phyloP scores from a whole-genome alignment of 176 grass and related monocot species.

The Alloteropsis semialata region DNA sequence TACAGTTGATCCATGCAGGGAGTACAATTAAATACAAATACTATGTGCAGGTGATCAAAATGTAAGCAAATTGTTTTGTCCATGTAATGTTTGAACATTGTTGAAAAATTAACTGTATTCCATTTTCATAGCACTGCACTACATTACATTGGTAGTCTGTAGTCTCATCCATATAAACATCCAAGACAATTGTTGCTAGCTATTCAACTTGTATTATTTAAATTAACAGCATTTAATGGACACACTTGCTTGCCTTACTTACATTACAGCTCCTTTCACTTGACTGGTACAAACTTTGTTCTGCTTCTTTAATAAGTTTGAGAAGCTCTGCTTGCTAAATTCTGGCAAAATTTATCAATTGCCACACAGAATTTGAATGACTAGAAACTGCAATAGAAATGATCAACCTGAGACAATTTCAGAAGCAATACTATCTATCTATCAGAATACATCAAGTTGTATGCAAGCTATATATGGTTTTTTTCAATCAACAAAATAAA shows the following conservation, averaged over 20 bases:
- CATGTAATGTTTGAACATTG: not conserved
- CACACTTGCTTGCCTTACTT: not conserved
- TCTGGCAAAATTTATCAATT: not conserved
- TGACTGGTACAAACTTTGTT: not conserved
- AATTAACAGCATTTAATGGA: not conserved
- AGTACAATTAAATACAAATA: not conserved
- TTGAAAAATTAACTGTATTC: not conserved
- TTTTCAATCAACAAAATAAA: not conserved
- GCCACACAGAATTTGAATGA: not conserved
- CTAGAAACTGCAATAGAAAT: not conserved
- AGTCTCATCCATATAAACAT: not conserved
- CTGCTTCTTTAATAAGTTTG: not conserved
- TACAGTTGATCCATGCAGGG: conserved; percentile 1
- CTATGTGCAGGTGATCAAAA: not conserved
- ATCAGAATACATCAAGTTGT: not conserved
- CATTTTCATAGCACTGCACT: not conserved
- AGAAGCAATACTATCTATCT: not conserved
- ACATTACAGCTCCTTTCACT: not conserved
- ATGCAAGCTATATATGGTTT: not conserved
- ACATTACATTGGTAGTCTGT: not conserved
- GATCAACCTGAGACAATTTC: not conserved
- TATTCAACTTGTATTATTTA: conserved; percentile 11
- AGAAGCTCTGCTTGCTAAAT: not conserved
- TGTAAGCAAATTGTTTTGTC: conserved; percentile 6
- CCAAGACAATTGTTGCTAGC: not conserved